A percentile compares a stretch with the other conserved stretches of the same genome.
These are phyloP conservation scores for Trichothecium sympodiale DNA, from an alignment of 2,329 filamentous ascomycete species.

Conservation along the genomic window DNA sequence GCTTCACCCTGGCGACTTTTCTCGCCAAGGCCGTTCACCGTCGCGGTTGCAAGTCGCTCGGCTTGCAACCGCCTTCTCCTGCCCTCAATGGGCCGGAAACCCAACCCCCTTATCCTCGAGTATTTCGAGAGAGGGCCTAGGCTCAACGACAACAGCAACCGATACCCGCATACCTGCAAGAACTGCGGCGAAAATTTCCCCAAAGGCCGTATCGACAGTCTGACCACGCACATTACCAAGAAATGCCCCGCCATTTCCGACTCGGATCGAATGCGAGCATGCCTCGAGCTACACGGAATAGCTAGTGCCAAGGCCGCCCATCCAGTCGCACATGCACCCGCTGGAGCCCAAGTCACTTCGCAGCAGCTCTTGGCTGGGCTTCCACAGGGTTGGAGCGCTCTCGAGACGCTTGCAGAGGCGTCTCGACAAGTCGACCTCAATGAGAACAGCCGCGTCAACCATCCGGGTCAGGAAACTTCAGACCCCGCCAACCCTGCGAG, in stretches of 20 bases:
- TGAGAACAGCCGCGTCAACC: conserved; percentile 42
- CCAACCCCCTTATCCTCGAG: conserved; percentile 74
- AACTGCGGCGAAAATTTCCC: conserved; percentile 80
- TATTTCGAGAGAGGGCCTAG: conserved; percentile 84
- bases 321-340: conserved; percentile 14
- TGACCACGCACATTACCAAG: conserved; percentile 73
- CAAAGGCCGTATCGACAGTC: conserved; percentile 75
- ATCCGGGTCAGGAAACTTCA: conserved; percentile 20
- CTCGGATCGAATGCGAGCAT: conserved; percentile 63
- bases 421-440: conserved; percentile 66
- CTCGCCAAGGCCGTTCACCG: conserved; percentile 4
- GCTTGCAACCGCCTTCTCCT: conserved; percentile 13
- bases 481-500: conserved; percentile 14
- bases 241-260: conserved; percentile 73
- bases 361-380: conserved; percentile 19
- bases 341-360: conserved; percentile 16
- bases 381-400: conserved; percentile 60
- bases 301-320: conserved; percentile 32
- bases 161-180: conserved; percentile 86
- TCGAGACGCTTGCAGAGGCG: conserved; percentile 81
- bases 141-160: conserved; percentile 79
- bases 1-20: background rate
- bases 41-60: conserved; percentile 12
- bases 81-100: conserved; percentile 64
- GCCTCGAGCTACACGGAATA: conserved; percentile 61